These are phyloP conservation scores for Solanum bulbocastanum DNA, from an alignment of 257 asterid species.

Conservation along the genomic window DNA sequence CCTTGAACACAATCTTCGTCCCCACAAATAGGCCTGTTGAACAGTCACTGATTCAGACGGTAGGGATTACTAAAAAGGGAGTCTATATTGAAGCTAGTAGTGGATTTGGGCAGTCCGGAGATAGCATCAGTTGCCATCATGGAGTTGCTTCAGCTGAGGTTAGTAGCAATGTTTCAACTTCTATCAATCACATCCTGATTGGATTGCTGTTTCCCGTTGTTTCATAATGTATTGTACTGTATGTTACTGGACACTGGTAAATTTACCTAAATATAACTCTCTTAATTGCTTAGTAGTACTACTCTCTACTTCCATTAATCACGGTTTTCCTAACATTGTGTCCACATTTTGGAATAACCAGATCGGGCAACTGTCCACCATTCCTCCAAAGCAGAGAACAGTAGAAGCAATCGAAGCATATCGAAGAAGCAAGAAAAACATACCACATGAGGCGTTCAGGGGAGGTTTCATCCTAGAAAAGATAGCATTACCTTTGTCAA, in stretches of 20 bases:
- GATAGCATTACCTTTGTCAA: constrained; percentile 45
- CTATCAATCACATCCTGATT: background rate
- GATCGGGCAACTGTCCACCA: constrained; percentile 81
- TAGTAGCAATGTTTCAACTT: background rate
- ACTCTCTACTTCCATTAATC: background rate
- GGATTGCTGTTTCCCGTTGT: background rate
- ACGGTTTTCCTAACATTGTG: background rate
- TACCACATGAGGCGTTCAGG: constrained; percentile 44
- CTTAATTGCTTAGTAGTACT: background rate
- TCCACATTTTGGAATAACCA: constrained; percentile 1
- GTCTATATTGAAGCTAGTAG: constrained; percentile 93
- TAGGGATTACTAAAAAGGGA: constrained; percentile 80
- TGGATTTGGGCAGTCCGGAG: constrained; percentile 75
- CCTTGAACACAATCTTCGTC: constrained; percentile 73
- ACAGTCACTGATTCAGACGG: constrained; percentile 77
- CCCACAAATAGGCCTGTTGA: constrained; percentile 52
- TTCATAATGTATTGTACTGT: background rate
- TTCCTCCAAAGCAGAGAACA: constrained; percentile 59
- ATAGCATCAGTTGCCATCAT: constrained; percentile 68
- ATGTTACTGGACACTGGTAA: background rate
- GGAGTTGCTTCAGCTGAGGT: constrained; percentile 95
- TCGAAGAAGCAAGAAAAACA: constrained; percentile 24
- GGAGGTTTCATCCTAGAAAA: constrained; percentile 70
- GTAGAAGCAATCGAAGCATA: constrained; percentile 39
- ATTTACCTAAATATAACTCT: background rate